Base-by-base conservation (phyloP, 495 filamentous ascomycete species). In the Aspergillus nidulans region DNA sequence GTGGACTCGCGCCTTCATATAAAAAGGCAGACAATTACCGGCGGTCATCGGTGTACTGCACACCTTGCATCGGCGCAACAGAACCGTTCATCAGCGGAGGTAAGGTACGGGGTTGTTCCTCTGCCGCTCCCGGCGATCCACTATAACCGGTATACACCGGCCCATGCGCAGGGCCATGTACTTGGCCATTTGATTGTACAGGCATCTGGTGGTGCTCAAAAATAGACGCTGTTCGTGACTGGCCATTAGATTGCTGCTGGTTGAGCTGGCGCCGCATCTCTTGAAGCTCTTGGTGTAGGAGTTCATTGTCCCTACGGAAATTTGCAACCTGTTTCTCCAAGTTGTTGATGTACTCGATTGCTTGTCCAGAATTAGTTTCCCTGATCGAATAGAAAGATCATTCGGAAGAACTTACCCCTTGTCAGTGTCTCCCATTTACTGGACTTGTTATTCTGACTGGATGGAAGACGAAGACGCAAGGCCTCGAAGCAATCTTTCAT, bases 391-490 rank as follows among this genome's bases (percentile, higher is more conserved):
- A 23, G 1, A 21, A 15, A 6, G 15, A 4, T 16, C 4, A 1
- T 16, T n/a, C 16, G 12, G n/a, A 15, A 28, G 21, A n/a, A 16
- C 74, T 32, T 78, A 95, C 91, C 89, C 81, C 92, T 91, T 9
- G 90, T 95, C n/a, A 99, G 69, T 30, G 96, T 95, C 63, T 99
- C 94, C 95, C 95, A 99, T 71, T 99, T 99, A 64, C 91, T 96
- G 3, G 92, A 92, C 65, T 97, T 99, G 41, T 88, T 87, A 18
- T 91, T 92, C 47, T 91, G 84, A 55, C 88, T 88, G 52, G 90
- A 85, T 6, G 92, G 92, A 57, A 97, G 84, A 38, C 90, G 80
- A 49, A 85, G 79, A 34, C 92, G 84, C 21, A 99, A 72, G 42
- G 86, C 80, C 58, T 99, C 94, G 66, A 97, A 97, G 6, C 97